phyloP scores from a whole-genome alignment of 108 stramenopile species.

The Poteriospumella lacustris region DNA sequence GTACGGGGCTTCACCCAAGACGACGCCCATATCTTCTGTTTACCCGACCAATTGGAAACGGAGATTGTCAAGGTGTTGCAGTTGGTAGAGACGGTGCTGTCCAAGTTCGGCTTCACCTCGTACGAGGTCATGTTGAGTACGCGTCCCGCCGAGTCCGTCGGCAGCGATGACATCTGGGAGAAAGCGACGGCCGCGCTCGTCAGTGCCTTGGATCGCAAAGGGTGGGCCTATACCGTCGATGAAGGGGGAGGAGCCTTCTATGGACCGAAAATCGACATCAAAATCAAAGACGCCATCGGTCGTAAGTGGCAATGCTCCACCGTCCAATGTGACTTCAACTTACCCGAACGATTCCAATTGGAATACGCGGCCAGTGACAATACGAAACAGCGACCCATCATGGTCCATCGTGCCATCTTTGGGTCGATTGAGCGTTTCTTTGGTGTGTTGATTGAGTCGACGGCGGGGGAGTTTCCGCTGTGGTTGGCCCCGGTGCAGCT shows the following conservation, averaged over 20 bases:
- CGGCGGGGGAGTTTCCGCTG: constrained; percentile 87
- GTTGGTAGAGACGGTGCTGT: constrained; percentile 75
- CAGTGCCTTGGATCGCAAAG: constrained; percentile 72
- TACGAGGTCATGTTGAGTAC: constrained; percentile 93
- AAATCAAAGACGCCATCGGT: constrained; percentile 95
- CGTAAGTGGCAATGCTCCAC: constrained; percentile 96
- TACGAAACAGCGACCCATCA: constrained; percentile 43
- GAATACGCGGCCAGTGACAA: constrained; percentile 59
- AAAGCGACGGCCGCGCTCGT: constrained; percentile 67
- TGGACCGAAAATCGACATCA: constrained; percentile 95
- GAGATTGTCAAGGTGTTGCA: constrained; percentile 86
- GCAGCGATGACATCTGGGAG: constrained; percentile 88
- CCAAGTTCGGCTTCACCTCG: constrained; percentile 84
- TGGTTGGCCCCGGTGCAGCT: constrained; percentile 89
- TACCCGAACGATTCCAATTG: constrained; percentile 91
- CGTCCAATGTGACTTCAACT: constrained; percentile 95
- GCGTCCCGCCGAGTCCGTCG: constrained; percentile 85
- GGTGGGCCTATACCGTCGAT: constrained; percentile 83
- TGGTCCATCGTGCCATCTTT: constrained; percentile 70
- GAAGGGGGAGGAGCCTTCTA: constrained; percentile 97
- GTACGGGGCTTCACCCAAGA: constrained; percentile 98
- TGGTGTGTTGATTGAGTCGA: constrained; percentile 88
- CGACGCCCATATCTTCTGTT: constrained; percentile 96
- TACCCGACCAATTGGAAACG: constrained; percentile 85
- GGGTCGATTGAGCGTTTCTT: constrained; percentile 97